These are phyloP conservation scores for Cryptococcus maquisensis DNA, from an alignment of 1,284 basidiomycete species.

Conservation along the genomic window DNA sequence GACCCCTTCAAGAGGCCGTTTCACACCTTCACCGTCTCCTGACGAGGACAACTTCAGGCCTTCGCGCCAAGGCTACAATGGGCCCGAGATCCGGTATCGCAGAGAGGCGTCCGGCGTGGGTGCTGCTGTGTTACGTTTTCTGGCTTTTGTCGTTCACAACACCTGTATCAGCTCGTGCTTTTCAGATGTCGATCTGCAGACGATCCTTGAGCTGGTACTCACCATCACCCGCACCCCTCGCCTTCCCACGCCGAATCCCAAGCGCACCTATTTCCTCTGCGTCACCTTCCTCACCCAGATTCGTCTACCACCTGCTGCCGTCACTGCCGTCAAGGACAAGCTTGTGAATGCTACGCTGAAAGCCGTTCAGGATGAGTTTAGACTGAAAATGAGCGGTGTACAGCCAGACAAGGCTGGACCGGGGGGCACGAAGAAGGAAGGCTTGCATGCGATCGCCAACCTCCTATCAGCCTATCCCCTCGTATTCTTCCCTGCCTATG, in stretches of 20 bases:
- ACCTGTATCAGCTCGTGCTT: slow-evolving; percentile 31
- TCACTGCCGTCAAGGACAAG: slow-evolving; percentile 36
- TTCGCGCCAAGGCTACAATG: slow-evolving; percentile 40
- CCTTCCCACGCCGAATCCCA: slow-evolving; percentile 44
- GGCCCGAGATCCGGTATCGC: slow-evolving; percentile 43
- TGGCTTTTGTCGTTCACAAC: slow-evolving; percentile 29
- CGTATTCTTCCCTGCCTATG: slow-evolving; percentile 31
- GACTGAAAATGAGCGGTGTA: slow-evolving; percentile 10
- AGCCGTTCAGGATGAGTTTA: slow-evolving; percentile 28
- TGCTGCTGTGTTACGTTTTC: slow-evolving; percentile 32
- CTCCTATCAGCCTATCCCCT: slow-evolving; percentile 39
- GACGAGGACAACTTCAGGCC: slow-evolving; percentile 9
- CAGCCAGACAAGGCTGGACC: slow-evolving; percentile 17
- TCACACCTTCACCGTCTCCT: slow-evolving; percentile 21
- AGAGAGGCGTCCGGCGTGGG: slow-evolving; percentile 45
- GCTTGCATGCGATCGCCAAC: slow-evolving; percentile 35
- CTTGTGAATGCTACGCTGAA: slow-evolving; percentile 34
- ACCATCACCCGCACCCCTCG: slow-evolving; percentile 41
- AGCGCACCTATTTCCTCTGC: slow-evolving; percentile 45
- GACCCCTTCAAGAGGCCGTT: slow-evolving; percentile 1
- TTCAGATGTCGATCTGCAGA: slow-evolving; percentile 39
- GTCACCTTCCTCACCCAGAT: slow-evolving; percentile 40
- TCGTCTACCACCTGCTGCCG: slow-evolving; percentile 26
- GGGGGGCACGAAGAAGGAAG: slow-evolving; percentile 35
- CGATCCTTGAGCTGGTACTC: slow-evolving; percentile 40